These are phyloP conservation scores for Rubus parviflorus DNA, from an alignment of 306 rosid species.

Conservation along the genomic window DNA sequence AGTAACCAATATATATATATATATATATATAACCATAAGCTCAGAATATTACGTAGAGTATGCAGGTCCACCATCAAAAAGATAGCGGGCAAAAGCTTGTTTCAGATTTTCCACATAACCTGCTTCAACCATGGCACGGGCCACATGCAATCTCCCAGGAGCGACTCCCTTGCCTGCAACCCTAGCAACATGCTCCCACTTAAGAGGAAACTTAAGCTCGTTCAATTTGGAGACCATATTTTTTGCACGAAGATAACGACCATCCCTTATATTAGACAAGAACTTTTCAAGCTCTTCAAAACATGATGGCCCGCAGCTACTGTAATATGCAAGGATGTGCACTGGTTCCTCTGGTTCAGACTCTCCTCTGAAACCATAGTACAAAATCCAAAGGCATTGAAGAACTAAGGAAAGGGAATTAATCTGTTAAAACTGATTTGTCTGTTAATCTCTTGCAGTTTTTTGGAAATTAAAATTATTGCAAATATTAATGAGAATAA, in stretches of 20 bases:
- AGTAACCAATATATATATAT: not conserved
- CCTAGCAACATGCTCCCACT: slow-evolving; percentile 91
- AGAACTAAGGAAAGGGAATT: not conserved
- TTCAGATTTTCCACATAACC: slow-evolving; percentile 87
- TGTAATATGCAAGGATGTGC: slow-evolving; percentile 91
- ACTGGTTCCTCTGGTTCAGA: slow-evolving; percentile 83
- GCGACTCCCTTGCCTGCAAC: slow-evolving; percentile 96
- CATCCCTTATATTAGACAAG: slow-evolving; percentile 79
- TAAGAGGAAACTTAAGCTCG: slow-evolving; percentile 80
- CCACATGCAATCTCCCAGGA: slow-evolving; percentile 95
- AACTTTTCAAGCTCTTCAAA: slow-evolving; percentile 66
- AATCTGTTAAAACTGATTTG: slow-evolving; percentile 2
- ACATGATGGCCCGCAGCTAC: slow-evolving; percentile 83
- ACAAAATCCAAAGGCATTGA: slow-evolving; percentile 23
- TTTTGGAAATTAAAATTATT: not conserved
- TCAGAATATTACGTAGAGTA: slow-evolving; percentile 73
- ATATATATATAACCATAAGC: slow-evolving; percentile 19
- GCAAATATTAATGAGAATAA: not conserved
- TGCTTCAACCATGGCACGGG: slow-evolving; percentile 92
- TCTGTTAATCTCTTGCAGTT: not conserved
- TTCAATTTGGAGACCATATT: slow-evolving; percentile 79
- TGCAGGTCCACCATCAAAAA: slow-evolving; percentile 95
- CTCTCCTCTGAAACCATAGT: slow-evolving; percentile 53
- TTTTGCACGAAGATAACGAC: slow-evolving; percentile 84
- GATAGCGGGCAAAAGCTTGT: slow-evolving; percentile 88